phyloP scores from a whole-genome alignment of 305 asterid species.

The Andrographis paniculata region DNA sequence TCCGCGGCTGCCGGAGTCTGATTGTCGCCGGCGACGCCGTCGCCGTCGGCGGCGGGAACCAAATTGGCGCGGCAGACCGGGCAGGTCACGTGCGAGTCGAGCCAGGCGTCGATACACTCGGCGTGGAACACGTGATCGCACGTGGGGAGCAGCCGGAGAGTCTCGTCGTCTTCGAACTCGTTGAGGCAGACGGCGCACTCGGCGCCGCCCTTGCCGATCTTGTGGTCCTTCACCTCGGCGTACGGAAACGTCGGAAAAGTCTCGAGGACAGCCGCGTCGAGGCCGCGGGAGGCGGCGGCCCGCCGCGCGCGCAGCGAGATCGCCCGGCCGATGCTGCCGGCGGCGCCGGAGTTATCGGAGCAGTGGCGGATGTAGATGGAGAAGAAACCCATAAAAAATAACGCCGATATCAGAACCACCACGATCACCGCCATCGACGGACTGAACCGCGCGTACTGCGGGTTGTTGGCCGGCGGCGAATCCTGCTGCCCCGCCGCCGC shows the following conservation, averaged over 20 bases:
- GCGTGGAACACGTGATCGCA: slow-evolving; percentile 68
- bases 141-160: slow-evolving; percentile 46
- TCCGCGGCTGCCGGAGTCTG: too few species aligned
- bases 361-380: slow-evolving; percentile 35
- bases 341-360: slow-evolving; percentile 13
- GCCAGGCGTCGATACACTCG: slow-evolving; percentile 66
- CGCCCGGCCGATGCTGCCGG: slow-evolving; percentile 1
- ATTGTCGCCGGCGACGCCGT: too few species aligned
- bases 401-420: slow-evolving; percentile 30
- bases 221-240: slow-evolving; percentile 41
- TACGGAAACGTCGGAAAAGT: slow-evolving; percentile 48
- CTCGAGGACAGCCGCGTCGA: slow-evolving; percentile 26
- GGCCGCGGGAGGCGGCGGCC: slow-evolving; percentile 22
- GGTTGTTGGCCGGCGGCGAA: neutral
- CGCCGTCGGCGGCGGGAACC: slow-evolving; percentile 15
- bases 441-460: slow-evolving; percentile 21
- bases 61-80: slow-evolving; percentile 62
- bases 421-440: slow-evolving; percentile 37
- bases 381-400: slow-evolving; percentile 45
- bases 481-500: slow-evolving; percentile 14
- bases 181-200: slow-evolving; percentile 67
- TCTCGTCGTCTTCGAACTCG: slow-evolving; percentile 50
- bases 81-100: slow-evolving; percentile 51
- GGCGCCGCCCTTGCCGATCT: slow-evolving; percentile 51
- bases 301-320: slow-evolving; percentile 6